Percentiles rank a stretch among this genome's conserved stretches.
These are phyloP conservation scores for Heritiera littoralis DNA, from an alignment of 345 rosid species.

Conservation along the genomic window DNA sequence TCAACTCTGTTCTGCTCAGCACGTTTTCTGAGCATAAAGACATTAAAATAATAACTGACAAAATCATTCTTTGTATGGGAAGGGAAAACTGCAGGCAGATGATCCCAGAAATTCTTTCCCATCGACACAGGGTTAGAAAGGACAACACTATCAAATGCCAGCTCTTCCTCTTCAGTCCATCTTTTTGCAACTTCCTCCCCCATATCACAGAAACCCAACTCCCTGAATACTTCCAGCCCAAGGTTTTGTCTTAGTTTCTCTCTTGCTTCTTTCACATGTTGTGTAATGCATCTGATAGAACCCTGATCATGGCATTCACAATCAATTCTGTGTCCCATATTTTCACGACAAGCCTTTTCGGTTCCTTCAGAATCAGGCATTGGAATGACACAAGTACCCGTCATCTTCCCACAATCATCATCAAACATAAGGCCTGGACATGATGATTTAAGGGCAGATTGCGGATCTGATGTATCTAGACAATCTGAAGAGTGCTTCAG, in stretches of 20 bases:
- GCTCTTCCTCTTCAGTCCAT: constrained; percentile 50
- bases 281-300: constrained; percentile 45
- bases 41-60: constrained; percentile 58
- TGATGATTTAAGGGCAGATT: constrained; percentile 15
- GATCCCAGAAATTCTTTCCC: constrained; percentile 63
- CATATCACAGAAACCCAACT: constrained; percentile 52
- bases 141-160: constrained; percentile 33
- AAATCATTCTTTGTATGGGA: constrained; percentile 38
- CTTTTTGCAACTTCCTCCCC: constrained; percentile 53
- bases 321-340: constrained; percentile 17
- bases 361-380: constrained; percentile 41
- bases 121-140: constrained; percentile 43
- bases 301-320: constrained; percentile 42
- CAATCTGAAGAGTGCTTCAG: constrained; percentile 12
- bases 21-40: constrained; percentile 49
- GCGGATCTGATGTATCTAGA: constrained; percentile 15
- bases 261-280: constrained; percentile 52
- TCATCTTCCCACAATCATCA: constrained; percentile 29
- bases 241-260: constrained; percentile 42
- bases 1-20: constrained; percentile 50
- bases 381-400: constrained; percentile 61
- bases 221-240: constrained; percentile 38
- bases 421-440: constrained; percentile 9
- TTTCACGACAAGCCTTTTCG: constrained; percentile 22
- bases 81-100: constrained; percentile 49